These are phyloP conservation scores for thale cress (Arabidopsis thaliana) DNA, from an alignment of 345 rosid genomes.

Conservation along the genomic window DNA sequence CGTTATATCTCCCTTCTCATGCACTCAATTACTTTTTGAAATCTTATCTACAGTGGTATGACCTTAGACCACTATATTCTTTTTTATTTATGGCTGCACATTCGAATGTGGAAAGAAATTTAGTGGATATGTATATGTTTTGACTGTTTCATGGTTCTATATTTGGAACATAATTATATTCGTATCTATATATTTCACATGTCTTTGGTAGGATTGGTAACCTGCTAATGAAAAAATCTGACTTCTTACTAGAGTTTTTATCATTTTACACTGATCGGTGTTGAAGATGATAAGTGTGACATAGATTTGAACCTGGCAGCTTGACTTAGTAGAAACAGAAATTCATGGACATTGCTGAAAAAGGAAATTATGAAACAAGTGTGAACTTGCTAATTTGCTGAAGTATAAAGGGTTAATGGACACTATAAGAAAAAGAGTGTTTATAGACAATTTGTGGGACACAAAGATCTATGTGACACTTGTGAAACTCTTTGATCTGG, in stretches of 20 bases:
- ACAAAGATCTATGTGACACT: background rate
- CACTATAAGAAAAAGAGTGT: background rate
- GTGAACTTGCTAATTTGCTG: constrained; percentile 13
- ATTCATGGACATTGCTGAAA: constrained; percentile 1
- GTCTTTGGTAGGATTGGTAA: background rate
- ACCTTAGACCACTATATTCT: background rate
- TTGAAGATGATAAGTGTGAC: background rate
- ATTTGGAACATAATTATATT: background rate
- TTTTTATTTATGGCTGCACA: background rate
- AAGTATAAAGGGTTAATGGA: background rate
- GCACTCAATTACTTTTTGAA: background rate
- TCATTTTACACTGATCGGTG: background rate
- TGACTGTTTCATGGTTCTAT: constrained; percentile 6
- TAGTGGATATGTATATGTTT: background rate
- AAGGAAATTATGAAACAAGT: background rate
- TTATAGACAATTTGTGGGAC: background rate
- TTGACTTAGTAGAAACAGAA: constrained; percentile 6
- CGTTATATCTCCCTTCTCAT: background rate
- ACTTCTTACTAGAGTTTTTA: background rate
- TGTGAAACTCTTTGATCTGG: constrained; percentile 13
- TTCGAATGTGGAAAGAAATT: background rate
- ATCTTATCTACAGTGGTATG: background rate
- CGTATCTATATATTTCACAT: background rate
- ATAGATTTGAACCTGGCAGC: constrained; percentile 1
- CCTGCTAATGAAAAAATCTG: background rate